phyloP scores from a whole-genome alignment of 352 stramenopile genomes.

The Globisporangium nagaii region DNA sequence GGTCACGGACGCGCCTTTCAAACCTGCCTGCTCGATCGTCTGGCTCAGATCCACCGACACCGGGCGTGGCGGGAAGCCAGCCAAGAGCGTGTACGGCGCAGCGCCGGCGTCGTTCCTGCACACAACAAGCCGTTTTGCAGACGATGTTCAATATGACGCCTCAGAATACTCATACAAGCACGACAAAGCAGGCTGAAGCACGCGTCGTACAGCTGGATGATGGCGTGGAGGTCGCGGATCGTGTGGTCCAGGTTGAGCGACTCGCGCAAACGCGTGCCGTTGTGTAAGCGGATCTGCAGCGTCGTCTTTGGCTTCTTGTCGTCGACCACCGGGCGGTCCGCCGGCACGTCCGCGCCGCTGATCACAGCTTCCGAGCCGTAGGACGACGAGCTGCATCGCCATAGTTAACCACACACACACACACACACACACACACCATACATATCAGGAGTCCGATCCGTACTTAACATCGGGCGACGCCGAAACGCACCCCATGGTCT shows the following conservation, averaged over 20 bases:
- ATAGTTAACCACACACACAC: too few relatives aligned
- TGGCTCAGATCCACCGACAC: conserved; percentile 77
- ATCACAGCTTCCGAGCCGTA: conserved; percentile 48
- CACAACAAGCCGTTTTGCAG: neutral
- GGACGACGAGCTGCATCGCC: conserved; percentile 21
- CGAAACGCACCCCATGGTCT: conserved; percentile 56
- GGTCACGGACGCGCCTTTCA: conserved; percentile 90
- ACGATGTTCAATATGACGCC: neutral
- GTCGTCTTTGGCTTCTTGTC: conserved; percentile 84
- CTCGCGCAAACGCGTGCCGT: conserved; percentile 72
- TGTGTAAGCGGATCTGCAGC: conserved; percentile 85
- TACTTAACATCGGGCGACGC: neutral
- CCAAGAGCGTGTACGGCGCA: conserved; percentile 87
- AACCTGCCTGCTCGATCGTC: conserved; percentile 88
- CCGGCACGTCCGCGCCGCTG: conserved; percentile 21
- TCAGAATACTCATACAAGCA: neutral
- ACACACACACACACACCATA: too few relatives aligned
- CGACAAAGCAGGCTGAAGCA: neutral
- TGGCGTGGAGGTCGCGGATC: conserved; percentile 82
- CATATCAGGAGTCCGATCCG: too few relatives aligned
- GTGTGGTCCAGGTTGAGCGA: conserved; percentile 87
- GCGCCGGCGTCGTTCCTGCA: conserved; percentile 59
- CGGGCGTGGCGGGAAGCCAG: conserved; percentile 88
- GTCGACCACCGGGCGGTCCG: conserved; percentile 67
- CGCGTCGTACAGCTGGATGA: conserved; percentile 69